Percentiles rank a stretch among this genome's conserved stretches.
Conservation (phyloP, 129 eudicot genomes). For the Smallanthus sonchifolius region DNA sequence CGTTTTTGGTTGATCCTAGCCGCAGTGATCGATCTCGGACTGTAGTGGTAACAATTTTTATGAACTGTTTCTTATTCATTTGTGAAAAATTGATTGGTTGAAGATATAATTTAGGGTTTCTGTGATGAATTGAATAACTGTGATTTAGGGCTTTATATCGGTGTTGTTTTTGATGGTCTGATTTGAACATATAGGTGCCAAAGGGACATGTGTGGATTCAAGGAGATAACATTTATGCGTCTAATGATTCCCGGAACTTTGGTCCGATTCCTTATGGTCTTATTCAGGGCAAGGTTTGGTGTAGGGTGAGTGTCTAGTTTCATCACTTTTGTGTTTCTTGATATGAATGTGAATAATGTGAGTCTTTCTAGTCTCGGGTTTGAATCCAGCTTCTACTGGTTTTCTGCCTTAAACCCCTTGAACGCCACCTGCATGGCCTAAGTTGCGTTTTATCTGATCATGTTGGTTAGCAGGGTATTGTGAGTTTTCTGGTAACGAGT, state of each 20-base stretch:
- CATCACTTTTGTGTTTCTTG: constrained; percentile 11
- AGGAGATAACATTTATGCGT: constrained; percentile 85
- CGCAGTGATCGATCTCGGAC: constrained; percentile 37
- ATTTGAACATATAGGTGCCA: constrained; percentile 62
- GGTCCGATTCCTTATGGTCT: constrained; percentile 91
- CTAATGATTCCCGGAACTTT: constrained; percentile 70
- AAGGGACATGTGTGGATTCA: constrained; percentile 97
- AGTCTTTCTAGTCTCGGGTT: no score
- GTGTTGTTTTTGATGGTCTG: not conserved
- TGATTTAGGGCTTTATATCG: not conserved
- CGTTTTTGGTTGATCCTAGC: constrained; percentile 51
- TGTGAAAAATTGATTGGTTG: not conserved
- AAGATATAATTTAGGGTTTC: not conserved
- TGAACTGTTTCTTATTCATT: not conserved
- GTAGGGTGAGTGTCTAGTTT: constrained; percentile 49
- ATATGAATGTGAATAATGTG: not conserved
- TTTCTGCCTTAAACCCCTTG: no score
- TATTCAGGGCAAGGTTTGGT: constrained; percentile 68
- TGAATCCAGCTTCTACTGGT: no score
- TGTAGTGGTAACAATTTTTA: constrained; percentile 41
- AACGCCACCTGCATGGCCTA: no score
- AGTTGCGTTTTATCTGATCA: no score
- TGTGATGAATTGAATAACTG: not conserved
- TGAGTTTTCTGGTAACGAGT: no score
- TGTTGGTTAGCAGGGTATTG: no score